A percentile compares a stretch with the other conserved stretches of the same genome.
These are phyloP conservation scores for Paramecium tetraurelia DNA, from an alignment of 73 alveolate genomes.

Conservation along the genomic window DNA sequence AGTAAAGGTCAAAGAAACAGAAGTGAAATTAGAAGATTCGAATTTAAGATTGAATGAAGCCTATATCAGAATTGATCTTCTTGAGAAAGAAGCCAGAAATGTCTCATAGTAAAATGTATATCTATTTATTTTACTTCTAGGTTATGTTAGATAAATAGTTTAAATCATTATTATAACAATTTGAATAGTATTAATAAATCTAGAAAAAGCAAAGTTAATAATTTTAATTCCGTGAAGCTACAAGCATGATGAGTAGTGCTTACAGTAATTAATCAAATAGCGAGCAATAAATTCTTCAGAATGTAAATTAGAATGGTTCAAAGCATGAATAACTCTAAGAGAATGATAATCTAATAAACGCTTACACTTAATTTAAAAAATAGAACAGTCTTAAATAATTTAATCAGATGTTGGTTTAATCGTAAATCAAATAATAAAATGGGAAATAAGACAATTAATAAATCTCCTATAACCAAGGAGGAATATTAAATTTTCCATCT, in stretches of 20 bases:
- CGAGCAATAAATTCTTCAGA: not conserved
- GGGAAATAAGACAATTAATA: not conserved
- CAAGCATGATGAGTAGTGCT: slow-evolving; percentile 11
- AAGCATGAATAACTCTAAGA: not conserved
- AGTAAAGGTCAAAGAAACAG: not conserved
- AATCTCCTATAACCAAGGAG: not conserved
- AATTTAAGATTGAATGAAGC: slow-evolving; percentile 20
- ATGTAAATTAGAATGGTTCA: not conserved
- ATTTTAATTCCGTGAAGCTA: not conserved
- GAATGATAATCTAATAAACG: not conserved
- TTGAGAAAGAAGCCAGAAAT: not conserved
- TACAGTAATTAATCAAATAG: not conserved
- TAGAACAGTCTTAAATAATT: not conserved
- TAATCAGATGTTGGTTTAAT: not conserved
- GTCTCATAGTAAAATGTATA: slow-evolving; percentile 8
- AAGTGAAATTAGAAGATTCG: slow-evolving; percentile 3
- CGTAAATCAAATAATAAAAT: not conserved
- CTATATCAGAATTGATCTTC: not conserved
- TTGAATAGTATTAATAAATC: slow-evolving; percentile 1
- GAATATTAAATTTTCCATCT: slow-evolving; percentile 37
- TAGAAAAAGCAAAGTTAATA: not conserved
- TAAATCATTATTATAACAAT: not conserved
- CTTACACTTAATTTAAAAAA: not conserved
- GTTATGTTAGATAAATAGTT: not conserved
- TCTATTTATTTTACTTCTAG: not conserved